Conservation (phyloP, 2,329 filamentous ascomycete genomes). For the Penicillium thymicola region DNA sequence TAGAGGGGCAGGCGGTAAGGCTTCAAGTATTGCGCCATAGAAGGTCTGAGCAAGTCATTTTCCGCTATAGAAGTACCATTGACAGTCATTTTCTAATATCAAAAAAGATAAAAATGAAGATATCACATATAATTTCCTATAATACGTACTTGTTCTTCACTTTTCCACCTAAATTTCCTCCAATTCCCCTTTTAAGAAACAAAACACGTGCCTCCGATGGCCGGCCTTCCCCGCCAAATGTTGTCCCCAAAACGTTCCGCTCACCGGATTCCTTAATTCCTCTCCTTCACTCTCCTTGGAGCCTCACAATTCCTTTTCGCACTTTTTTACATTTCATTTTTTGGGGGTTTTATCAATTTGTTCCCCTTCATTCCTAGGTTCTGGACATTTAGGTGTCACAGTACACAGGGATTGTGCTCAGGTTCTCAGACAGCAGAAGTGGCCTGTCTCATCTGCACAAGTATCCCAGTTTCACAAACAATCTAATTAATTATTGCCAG, state of each 20-base stretch:
- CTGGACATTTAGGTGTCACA: conserved; percentile 9
- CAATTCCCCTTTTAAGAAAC: background rate
- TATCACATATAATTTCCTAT: background rate
- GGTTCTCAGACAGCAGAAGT: conserved; percentile 5
- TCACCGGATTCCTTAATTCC: conserved; percentile 11
- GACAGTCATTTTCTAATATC: background rate
- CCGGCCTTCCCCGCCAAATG: conserved; percentile 26
- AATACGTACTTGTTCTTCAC: background rate
- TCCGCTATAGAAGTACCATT: background rate
- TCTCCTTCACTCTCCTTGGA: conserved; percentile 11
- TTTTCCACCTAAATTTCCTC: background rate
- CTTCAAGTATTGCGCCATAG: background rate
- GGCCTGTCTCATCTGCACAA: conserved; percentile 10
- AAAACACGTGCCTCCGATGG: conserved; percentile 33
- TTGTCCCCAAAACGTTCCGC: conserved; percentile 9
- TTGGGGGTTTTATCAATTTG: conserved; percentile 5
- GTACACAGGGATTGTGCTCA: conserved; percentile 7
- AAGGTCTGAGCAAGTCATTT: background rate
- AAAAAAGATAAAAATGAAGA: background rate
- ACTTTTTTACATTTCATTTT: background rate
- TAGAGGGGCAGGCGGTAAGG: conserved; percentile 23
- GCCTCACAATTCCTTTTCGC: conserved; percentile 6
- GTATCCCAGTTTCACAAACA: conserved; percentile 11
- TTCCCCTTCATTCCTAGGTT: background rate
- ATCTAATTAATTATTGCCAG: background rate